These are phyloP conservation scores for Bruguiera sexangula DNA, from an alignment of 345 rosid species.

Conservation along the genomic window DNA sequence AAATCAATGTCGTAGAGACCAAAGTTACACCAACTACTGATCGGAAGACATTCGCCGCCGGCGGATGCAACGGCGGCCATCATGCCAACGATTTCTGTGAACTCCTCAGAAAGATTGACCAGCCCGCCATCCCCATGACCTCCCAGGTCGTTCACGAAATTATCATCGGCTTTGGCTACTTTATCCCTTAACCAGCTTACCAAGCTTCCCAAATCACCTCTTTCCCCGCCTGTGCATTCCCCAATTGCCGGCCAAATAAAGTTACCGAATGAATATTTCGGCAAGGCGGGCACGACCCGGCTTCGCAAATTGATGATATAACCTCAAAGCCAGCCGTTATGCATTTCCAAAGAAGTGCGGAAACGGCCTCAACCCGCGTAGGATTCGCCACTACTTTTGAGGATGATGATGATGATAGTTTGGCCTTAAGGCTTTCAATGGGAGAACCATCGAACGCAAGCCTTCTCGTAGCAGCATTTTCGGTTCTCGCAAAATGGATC, in stretches of 20 bases:
- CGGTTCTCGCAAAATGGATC: not conserved
- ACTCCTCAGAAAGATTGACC: not conserved
- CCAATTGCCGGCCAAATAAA: not conserved
- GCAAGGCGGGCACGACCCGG: not conserved
- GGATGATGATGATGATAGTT: not conserved
- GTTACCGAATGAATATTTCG: not conserved
- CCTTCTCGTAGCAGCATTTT: not conserved
- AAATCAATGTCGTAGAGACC: slow-evolving; percentile 26
- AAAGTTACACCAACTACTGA: slow-evolving; percentile 28
- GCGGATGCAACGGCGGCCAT: not conserved
- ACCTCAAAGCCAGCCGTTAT: not conserved
- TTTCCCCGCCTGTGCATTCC: not conserved
- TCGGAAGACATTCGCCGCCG: slow-evolving; percentile 4
- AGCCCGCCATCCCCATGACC: not conserved
- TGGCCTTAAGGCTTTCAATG: not conserved
- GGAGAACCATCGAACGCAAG: not conserved
- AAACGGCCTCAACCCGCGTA: slow-evolving; percentile 2
- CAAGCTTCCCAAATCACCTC: not conserved
- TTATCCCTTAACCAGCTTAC: not conserved
- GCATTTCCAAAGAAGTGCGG: slow-evolving; percentile 3
- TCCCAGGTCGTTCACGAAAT: not conserved
- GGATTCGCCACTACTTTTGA: not conserved
- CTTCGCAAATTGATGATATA: not conserved
- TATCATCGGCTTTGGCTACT: not conserved
- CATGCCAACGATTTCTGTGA: not conserved